Conservation (phyloP, 768 basidiomycete genomes). For the Rubroboletus satanas region DNA sequence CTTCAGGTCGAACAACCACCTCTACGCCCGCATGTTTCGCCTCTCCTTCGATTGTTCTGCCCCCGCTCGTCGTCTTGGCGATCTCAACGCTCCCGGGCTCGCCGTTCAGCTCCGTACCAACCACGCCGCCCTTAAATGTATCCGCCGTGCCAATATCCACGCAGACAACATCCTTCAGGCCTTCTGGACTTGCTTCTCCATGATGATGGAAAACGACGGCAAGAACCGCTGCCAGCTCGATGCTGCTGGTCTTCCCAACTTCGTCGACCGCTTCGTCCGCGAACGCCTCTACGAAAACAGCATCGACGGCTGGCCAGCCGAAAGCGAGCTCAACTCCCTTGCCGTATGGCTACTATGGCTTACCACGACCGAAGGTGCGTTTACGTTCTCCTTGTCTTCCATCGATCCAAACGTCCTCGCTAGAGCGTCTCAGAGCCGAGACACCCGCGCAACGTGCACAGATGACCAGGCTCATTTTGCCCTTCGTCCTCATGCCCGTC, state of each 20-base stretch:
- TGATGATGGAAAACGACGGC: constrained; percentile 67
- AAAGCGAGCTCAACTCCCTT: constrained; percentile 45
- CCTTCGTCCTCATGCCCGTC: constrained; percentile 47
- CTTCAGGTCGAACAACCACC: constrained; percentile 23
- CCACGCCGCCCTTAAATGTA: constrained; percentile 28
- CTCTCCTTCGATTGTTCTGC: constrained; percentile 55
- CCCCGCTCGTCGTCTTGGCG: constrained; percentile 47
- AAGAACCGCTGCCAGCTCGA: constrained; percentile 57
- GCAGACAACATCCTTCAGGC: constrained; percentile 29
- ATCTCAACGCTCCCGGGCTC: constrained; percentile 36
- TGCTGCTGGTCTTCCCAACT: constrained; percentile 45
- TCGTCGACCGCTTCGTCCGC: constrained; percentile 44
- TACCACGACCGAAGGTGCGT: constrained; percentile 48
- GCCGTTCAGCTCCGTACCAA: constrained; percentile 39
- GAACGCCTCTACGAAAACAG: constrained; percentile 42
- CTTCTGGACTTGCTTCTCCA: constrained; percentile 48
- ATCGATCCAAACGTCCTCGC: constrained; percentile 18
- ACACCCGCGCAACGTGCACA: constrained; percentile 25
- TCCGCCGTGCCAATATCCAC: constrained; percentile 33
- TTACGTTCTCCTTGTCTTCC: neutral
- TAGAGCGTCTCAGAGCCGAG: constrained; percentile 30
- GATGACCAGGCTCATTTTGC: constrained; percentile 36
- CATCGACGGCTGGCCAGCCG: constrained; percentile 55
- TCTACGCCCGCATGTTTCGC: constrained; percentile 54
- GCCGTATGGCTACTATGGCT: constrained; percentile 67